Conservation (phyloP, 2,329 filamentous ascomycete species). For the Claviceps capensis region DNA sequence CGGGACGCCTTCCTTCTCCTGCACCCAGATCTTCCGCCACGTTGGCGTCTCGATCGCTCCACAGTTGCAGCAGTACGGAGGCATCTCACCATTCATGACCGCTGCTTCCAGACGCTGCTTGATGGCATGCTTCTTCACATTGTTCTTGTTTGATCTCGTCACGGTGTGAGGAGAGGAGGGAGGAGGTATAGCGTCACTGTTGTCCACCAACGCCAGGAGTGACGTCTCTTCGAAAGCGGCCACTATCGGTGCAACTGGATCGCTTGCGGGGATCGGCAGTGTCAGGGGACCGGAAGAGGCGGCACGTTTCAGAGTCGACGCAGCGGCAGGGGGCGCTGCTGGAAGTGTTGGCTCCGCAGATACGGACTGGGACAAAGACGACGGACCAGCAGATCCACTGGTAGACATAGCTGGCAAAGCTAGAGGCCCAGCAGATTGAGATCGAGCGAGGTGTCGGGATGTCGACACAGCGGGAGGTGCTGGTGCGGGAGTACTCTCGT, state of each 20-base stretch:
- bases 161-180: slow-evolving; percentile 25
- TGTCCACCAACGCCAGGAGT: slow-evolving; percentile 27
- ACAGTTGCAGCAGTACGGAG: slow-evolving; percentile 82
- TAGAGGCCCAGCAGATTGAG: slow-evolving; percentile 24
- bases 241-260: slow-evolving; percentile 22
- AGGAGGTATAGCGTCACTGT: slow-evolving; percentile 26
- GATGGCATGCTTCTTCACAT: slow-evolving; percentile 48
- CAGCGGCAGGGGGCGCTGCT: slow-evolving; percentile 16
- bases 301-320: slow-evolving; percentile 24
- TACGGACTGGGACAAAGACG: slow-evolving; percentile 21
- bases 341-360: slow-evolving; percentile 9
- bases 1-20: slow-evolving; percentile 56
- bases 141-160: slow-evolving; percentile 47
- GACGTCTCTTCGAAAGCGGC: slow-evolving; percentile 12
- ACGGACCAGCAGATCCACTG: slow-evolving; percentile 37
- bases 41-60: slow-evolving; percentile 92
- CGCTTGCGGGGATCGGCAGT: slow-evolving; percentile 31
- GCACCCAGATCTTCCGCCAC: slow-evolving; percentile 88
- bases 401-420: slow-evolving; percentile 24
- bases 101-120: slow-evolving; percentile 45
- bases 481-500: not conserved
- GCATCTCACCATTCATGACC: slow-evolving; percentile 69
- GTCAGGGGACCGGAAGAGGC: slow-evolving; percentile 19
- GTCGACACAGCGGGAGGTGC: not conserved
- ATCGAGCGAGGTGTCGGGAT: slow-evolving; percentile 18